Evolutionary conservation across 1,284 basidiomycete species (phyloP), one percentile per base, ranked within the genome.

Genomic region (Marasmius oreades): DNA sequence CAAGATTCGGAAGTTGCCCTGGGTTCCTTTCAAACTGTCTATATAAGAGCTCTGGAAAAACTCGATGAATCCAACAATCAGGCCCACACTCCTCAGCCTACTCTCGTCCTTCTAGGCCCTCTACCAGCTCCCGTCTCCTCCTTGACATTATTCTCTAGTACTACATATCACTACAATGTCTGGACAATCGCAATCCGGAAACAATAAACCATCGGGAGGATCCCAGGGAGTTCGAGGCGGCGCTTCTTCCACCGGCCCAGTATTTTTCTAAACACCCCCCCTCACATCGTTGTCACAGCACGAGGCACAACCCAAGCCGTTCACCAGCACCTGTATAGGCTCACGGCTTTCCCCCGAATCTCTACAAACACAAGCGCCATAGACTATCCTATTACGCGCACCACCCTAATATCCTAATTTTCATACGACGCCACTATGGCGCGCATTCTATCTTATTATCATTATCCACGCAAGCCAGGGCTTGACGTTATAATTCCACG

Each of bases 181-280:
- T 37, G 52, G 48, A 37, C 52, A 57, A 51, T 34, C 55, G n/a
- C 52, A 53, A 46, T 53, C 54, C 43, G 57, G 57, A 50, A 50
- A 50, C 51, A 36, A 34, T 31, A 57, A 55, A 23, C 51, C 55
- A 18, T 37, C 52, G 22, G 52, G 52, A 44, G 36, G 46, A 24
- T 33, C 28, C 26, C 47, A 50, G 26, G 44, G 46, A 16, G 53
- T 61, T 28, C 46, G 51, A 14, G 58, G 57, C 22, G 59, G 53
- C 45, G 63, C 63, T 22, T 58, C 58, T 23, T 55, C 57, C 1
- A 61, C 58, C 26, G 62, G 62, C 16, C 54, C 63, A 26, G 63
- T 65, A 44, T 81, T 82, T 70, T 82, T 82, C 69, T 83, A 63
- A 71, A 44, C 20, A 53, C 28, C 14, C 52, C 39, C 46, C 14